Conservation (phyloP, 352 stramenopile species). For the Blastocystis hominis region DNA sequence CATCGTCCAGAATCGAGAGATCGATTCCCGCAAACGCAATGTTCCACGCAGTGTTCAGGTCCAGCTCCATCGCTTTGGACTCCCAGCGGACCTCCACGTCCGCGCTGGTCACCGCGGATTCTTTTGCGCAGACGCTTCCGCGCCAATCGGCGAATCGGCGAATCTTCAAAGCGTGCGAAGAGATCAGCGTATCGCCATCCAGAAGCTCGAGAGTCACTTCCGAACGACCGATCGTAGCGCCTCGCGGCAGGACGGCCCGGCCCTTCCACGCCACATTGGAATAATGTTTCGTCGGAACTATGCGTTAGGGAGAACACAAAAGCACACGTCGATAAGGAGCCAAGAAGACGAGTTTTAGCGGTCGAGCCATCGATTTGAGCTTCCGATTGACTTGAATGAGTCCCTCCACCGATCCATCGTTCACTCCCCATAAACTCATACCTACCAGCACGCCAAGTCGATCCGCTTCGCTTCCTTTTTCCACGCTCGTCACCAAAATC, state of each 20-base stretch:
- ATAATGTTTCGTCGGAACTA: slow-evolving; percentile 3
- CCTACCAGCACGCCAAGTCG: neutral
- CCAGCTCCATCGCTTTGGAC: neutral
- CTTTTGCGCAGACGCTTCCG: neutral
- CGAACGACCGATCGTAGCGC: neutral
- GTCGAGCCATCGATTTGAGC: neutral
- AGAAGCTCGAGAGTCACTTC: neutral
- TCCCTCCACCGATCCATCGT: neutral
- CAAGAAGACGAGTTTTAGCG: slow-evolving; percentile 19
- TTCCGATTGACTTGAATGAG: neutral
- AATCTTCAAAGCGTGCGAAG: neutral
- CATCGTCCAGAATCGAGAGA: neutral
- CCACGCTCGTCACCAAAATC: neutral
- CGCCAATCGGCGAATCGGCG: neutral
- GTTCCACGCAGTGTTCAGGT: neutral
- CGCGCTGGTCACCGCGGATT: neutral
- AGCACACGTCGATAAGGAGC: slow-evolving; percentile 1
- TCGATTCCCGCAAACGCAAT: neutral
- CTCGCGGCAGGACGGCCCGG: neutral
- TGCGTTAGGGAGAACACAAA: neutral
- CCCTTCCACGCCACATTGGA: neutral
- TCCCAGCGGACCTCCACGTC: neutral
- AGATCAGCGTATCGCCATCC: neutral
- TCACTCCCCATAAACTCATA: slow-evolving; percentile 43
- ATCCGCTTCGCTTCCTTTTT: slow-evolving; percentile 16